Percentiles rank a stretch among this genome's conserved stretches.
These are phyloP conservation scores for Lepidopterella palustris DNA, from an alignment of 495 filamentous ascomycete genomes.

Conservation along the genomic window DNA sequence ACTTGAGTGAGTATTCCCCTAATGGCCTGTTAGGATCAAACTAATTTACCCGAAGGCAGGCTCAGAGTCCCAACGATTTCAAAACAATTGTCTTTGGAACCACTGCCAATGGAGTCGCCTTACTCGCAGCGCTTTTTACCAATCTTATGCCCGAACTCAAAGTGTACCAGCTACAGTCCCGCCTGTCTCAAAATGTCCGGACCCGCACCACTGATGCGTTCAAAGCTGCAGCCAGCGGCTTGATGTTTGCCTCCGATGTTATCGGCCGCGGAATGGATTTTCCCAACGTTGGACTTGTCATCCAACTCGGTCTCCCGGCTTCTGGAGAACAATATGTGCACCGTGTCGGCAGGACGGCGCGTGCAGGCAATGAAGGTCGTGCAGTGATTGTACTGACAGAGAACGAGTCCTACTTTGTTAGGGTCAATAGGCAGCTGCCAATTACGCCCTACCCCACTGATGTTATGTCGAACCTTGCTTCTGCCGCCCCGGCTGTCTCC, in stretches of 20 bases:
- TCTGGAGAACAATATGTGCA: constrained; percentile 65
- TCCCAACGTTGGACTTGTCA: constrained; percentile 63
- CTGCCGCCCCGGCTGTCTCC: constrained; percentile 25
- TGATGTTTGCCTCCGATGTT: constrained; percentile 64
- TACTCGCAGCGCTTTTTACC: constrained; percentile 46
- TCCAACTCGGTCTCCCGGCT: constrained; percentile 59
- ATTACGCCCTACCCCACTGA: constrained; percentile 48
- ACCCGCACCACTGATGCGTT: constrained; percentile 55
- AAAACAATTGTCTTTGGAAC: constrained; percentile 67
- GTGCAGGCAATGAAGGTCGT: constrained; percentile 62
- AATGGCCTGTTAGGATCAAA: neutral
- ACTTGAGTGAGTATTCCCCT: constrained; percentile 4
- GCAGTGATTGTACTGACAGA: constrained; percentile 58
- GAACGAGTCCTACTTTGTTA: constrained; percentile 55
- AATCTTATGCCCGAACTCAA: constrained; percentile 40
- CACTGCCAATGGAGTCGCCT: constrained; percentile 56
- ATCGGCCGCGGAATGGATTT: constrained; percentile 74
- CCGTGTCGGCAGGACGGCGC: constrained; percentile 64
- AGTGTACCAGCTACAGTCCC: constrained; percentile 55
- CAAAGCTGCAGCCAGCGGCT: constrained; percentile 47
- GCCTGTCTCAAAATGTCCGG: constrained; percentile 51
- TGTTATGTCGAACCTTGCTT: constrained; percentile 35
- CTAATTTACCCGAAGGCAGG: constrained; percentile 10
- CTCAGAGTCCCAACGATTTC: constrained; percentile 37
- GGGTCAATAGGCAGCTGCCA: constrained; percentile 47